Conservation (phyloP, 805 yeast species). For the Saccharomyces eubayanus region DNA sequence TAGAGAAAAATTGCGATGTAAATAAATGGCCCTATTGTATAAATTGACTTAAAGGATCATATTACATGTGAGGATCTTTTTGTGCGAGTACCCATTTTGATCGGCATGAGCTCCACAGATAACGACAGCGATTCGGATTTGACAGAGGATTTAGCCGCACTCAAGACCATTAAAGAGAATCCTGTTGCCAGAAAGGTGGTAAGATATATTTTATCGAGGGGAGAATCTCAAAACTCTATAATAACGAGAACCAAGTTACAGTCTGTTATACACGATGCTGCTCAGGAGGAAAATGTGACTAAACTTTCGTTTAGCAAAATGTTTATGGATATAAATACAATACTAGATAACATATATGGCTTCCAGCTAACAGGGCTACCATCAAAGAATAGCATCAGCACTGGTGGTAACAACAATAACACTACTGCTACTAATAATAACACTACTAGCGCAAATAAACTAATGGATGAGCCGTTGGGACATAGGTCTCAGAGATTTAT, state of each 20-base stretch:
- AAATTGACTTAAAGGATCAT: background rate
- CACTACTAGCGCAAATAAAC: background rate
- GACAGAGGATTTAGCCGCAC: background rate
- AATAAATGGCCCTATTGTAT: background rate
- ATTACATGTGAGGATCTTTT: background rate
- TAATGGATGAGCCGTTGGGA: conserved; percentile 3
- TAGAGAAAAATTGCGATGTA: background rate
- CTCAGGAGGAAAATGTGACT: conserved; percentile 14
- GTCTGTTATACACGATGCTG: conserved; percentile 13
- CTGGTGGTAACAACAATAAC: background rate
- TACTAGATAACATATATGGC: conserved; percentile 24
- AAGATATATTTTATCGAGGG: conserved; percentile 18
- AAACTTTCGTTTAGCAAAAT: conserved; percentile 10
- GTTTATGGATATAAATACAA: conserved; percentile 12
- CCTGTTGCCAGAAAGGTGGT: conserved; percentile 17
- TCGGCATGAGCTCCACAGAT: background rate
- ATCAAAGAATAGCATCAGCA: conserved; percentile 6
- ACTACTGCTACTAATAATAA: background rate
- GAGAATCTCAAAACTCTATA: conserved; percentile 21
- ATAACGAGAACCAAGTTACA: conserved; percentile 16
- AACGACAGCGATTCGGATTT: background rate
- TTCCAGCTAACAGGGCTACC: conserved; percentile 18
- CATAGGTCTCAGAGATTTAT: conserved; percentile 19
- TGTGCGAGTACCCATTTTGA: background rate
- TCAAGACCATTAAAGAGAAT: background rate